Evolutionary conservation across 139 green algal species (phyloP), one percentile per base, ranked within the genome.

Genomic region (Coccomyxa sp.): DNA sequence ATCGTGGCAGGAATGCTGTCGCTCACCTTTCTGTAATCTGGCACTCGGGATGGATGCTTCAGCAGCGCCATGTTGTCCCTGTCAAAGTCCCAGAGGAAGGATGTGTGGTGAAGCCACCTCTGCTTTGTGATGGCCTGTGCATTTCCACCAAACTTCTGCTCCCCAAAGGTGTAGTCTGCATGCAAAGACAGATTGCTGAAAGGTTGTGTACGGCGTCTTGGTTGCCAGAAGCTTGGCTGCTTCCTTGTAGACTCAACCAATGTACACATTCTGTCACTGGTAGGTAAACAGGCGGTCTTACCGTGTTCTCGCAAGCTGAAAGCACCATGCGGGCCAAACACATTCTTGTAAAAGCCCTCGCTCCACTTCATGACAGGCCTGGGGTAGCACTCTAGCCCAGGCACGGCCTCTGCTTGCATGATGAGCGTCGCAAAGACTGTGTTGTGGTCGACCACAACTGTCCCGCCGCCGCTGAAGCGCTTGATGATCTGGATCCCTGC

Each of bases 101-200:
- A 98, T 16, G 96, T 99, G 89, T 99, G 96, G 85, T 99, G 96
- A 78, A 99, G 77, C 88, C 90, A 99, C 24, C 95, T 85, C 27
- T 87, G 73, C 54, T 93, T 93, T 2, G 91, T 95, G 79, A 99
- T 99, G 74, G 92, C 92, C 86, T 99, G 96, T 5, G 96, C 96
- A 78, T 99, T 99, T 78, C 96, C 96, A 1, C 95, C 96, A 88
- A 99, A 95, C 87, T 99, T 99, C 16, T 37, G 80, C 12, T 95
- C 75, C 0, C 87, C 94, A 77, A 98, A 90, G 9, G 89, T 86
- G 77, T 98, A 99, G 75, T 98, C 93, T 94, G 83, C 80, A 79
- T 16, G n/a, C 24, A 34, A 71, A 2, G 29, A 29, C 64, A 38
- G 64, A 34, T 34, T 71, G 24, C 18, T 64, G 50, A n/a, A n/a